phyloP scores from a whole-genome alignment of 495 filamentous ascomycete species.

The Chaetomium tenue region DNA sequence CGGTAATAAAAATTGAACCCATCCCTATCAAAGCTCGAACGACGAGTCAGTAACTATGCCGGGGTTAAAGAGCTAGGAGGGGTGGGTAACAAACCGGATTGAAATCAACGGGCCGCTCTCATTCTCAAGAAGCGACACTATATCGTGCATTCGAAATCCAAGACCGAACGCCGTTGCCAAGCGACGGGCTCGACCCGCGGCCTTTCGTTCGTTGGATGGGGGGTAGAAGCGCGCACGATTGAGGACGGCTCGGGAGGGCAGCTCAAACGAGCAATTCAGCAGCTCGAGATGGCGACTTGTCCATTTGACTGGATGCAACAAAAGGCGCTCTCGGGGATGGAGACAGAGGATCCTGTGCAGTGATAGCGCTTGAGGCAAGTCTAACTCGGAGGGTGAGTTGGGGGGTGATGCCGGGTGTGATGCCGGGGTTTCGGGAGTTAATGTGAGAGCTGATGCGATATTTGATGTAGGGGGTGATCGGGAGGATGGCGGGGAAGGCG shows the following conservation, averaged over 20 bases:
- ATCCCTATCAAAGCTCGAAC: background rate
- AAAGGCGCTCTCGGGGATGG: background rate
- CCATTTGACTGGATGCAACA: conserved; percentile 2
- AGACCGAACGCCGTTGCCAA: no score
- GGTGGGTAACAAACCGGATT: no score
- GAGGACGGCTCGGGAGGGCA: background rate
- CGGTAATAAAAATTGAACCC: background rate
- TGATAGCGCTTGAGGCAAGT: background rate
- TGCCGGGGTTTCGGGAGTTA: no score
- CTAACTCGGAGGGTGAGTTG: no score
- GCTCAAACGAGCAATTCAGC: background rate
- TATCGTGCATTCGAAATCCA: no score
- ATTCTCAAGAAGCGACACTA: no score
- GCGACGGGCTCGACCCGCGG: background rate
- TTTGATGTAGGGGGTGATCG: no score
- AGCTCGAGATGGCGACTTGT: conserved; percentile 7
- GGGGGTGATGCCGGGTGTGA: no score
- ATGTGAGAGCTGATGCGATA: no score
- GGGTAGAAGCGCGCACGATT: background rate
- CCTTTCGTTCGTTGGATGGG: background rate
- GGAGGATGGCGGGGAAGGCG: no score
- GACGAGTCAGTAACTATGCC: background rate
- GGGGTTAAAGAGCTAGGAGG: no score
- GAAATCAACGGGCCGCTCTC: no score
- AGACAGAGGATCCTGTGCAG: background rate